Evolutionary conservation across 495 filamentous ascomycete species (phyloP).

Genomic region (Physcia stellaris): DNA sequence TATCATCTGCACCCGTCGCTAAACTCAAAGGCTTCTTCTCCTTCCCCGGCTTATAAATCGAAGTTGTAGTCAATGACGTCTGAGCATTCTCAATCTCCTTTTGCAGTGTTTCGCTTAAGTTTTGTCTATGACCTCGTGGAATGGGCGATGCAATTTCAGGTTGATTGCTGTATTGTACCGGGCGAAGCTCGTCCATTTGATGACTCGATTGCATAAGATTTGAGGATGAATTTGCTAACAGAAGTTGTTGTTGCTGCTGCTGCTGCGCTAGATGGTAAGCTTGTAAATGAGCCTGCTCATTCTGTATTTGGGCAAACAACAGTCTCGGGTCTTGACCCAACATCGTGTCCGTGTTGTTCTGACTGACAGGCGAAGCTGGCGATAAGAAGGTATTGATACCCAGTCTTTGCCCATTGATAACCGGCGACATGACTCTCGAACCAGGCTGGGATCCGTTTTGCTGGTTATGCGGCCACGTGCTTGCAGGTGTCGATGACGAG

Average conservation of each 20-base stretch:
- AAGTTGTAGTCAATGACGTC: no score
- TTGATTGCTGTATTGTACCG: conserved; percentile 34
- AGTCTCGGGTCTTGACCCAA: conserved; percentile 2
- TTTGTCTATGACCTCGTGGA: conserved; percentile 50
- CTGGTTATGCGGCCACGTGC: no score
- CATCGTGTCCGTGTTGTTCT: background rate
- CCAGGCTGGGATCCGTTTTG: conserved; percentile 30
- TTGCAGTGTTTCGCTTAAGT: conserved; percentile 61
- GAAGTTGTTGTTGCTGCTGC: conserved; percentile 26
- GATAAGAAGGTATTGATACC: conserved; percentile 19
- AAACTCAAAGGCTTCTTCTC: no score
- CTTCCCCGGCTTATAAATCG: no score
- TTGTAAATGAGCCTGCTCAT: conserved; percentile 45
- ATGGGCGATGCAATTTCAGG: conserved; percentile 49
- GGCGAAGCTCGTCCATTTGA: no score
- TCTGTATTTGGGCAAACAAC: conserved; percentile 26
- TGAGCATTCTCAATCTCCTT: conserved; percentile 67
- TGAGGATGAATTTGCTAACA: conserved; percentile 33
- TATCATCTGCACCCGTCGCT: no score
- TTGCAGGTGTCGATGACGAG: no score
- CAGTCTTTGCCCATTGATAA: conserved; percentile 22
- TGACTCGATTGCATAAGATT: no score
- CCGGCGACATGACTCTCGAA: conserved; percentile 44
- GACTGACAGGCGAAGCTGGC: conserved; percentile 2
- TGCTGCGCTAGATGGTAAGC: conserved; percentile 40